These are phyloP conservation scores for Rubia occidens DNA, from an alignment of 305 asterid species.

Conservation along the genomic window DNA sequence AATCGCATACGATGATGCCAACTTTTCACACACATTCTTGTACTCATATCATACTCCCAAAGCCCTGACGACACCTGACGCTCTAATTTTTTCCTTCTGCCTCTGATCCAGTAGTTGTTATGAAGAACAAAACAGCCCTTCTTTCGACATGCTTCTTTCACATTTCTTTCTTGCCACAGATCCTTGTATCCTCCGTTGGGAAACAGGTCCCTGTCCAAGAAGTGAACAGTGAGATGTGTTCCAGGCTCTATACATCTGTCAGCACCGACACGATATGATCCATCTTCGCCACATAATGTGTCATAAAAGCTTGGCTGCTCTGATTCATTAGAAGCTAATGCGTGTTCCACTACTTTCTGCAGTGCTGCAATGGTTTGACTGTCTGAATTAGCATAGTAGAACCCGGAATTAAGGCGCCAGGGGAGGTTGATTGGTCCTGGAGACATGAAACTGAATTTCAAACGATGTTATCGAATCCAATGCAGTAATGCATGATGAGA, in stretches of 20 bases:
- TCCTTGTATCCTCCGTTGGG: slow-evolving; percentile 79
- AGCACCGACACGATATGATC: slow-evolving; percentile 54
- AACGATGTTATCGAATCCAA: background rate
- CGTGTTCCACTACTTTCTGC: slow-evolving; percentile 79
- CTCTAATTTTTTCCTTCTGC: slow-evolving; percentile 57
- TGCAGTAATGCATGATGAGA: background rate
- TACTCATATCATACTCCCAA: slow-evolving; percentile 69
- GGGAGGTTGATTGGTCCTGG: slow-evolving; percentile 90
- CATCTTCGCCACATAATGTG: slow-evolving; percentile 71
- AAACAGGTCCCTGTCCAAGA: slow-evolving; percentile 63
- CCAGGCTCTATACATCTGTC: slow-evolving; percentile 63
- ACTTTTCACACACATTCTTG: slow-evolving; percentile 57
- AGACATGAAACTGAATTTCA: slow-evolving; percentile 9
- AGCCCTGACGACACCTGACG: slow-evolving; percentile 60
- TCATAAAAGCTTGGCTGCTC: slow-evolving; percentile 96
- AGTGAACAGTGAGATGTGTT: slow-evolving; percentile 52
- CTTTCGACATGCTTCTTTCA: slow-evolving; percentile 38
- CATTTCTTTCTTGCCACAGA: slow-evolving; percentile 54
- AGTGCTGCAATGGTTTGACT: slow-evolving; percentile 48
- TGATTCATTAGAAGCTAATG: slow-evolving; percentile 61
- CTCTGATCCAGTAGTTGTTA: slow-evolving; percentile 64
- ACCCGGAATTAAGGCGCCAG: slow-evolving; percentile 91
- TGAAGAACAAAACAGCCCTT: slow-evolving; percentile 54
- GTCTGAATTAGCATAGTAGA: slow-evolving; percentile 77
- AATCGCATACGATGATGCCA: slow-evolving; percentile 37